These are phyloP conservation scores for Triglochin maritima DNA, from an alignment of 106 monocot species.

Conservation along the genomic window DNA sequence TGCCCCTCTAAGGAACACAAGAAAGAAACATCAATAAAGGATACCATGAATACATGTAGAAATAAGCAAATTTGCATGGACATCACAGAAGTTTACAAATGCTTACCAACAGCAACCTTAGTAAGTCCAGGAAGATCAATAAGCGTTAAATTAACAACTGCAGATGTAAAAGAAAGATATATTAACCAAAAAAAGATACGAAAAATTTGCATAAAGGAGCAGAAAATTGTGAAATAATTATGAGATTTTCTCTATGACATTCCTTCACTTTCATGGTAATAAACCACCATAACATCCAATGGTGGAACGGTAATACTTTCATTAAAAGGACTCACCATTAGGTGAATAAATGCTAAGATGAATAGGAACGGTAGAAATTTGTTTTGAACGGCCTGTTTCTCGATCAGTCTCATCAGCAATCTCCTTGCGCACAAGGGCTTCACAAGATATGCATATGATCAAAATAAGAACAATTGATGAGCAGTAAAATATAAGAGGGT, in stretches of 20 bases:
- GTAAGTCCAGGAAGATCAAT: conserved; percentile 98
- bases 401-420: conserved; percentile 94
- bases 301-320: too few relatives aligned
- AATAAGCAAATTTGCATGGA: too few relatives aligned
- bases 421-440: conserved; percentile 87
- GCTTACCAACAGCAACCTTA: conserved; percentile 97
- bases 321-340: conserved; percentile 42
- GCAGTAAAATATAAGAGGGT: too few relatives aligned
- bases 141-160: conserved; percentile 97
- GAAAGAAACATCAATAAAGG: neutral
- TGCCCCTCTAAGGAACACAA: conserved; percentile 52
- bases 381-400: conserved; percentile 65
- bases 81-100: neutral
- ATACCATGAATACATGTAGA: too few relatives aligned
- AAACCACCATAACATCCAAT: too few relatives aligned
- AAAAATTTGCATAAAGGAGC: neutral
- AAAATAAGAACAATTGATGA: neutral
- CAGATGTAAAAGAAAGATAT: conserved; percentile 1
- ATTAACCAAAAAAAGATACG: conserved; percentile 3
- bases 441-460: neutral
- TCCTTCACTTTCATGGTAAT: too few relatives aligned
- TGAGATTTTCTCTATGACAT: too few relatives aligned
- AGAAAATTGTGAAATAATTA: too few relatives aligned
- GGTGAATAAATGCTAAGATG: conserved; percentile 89
- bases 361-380: conserved; percentile 74